Conservation (phyloP, 1,284 basidiomycete species). For the Psilocybe mexicana region DNA sequence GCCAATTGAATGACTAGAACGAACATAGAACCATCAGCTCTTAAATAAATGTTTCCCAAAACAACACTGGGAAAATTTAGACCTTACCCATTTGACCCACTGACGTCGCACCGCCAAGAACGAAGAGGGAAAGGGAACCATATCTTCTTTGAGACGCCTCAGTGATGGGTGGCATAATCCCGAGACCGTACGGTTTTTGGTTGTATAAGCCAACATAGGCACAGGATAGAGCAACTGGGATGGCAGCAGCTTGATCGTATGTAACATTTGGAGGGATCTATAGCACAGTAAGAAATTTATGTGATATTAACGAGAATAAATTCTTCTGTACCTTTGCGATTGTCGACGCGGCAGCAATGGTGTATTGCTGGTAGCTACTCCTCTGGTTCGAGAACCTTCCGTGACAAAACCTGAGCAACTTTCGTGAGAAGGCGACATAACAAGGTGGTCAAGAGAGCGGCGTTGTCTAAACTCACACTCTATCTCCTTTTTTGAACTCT, state of each 20-base stretch:
- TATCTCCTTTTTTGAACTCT: slow-evolving; percentile 26
- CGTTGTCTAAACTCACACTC: slow-evolving; percentile 21
- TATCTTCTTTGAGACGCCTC: slow-evolving; percentile 39
- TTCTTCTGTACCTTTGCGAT: slow-evolving; percentile 36
- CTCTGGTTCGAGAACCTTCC: slow-evolving; percentile 37
- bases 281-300: not conserved
- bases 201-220: slow-evolving; percentile 41
- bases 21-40: no score
- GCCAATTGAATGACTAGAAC: not conserved
- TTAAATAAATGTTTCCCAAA: not conserved
- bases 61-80: not conserved
- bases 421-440: not conserved
- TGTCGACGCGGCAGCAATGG: slow-evolving; percentile 39
- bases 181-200: slow-evolving; percentile 30
- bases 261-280: slow-evolving; percentile 44
- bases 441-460: not conserved
- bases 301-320: not conserved
- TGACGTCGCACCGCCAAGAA: slow-evolving; percentile 39
- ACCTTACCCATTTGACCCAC: slow-evolving; percentile 32
- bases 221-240: slow-evolving; percentile 40
- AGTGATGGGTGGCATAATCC: slow-evolving; percentile 31
- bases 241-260: slow-evolving; percentile 43
- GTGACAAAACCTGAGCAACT: slow-evolving; percentile 39
- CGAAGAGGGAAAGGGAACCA: slow-evolving; percentile 32
- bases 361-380: slow-evolving; percentile 51